Conservation (phyloP, 352 stramenopile genomes). For the Globisporangium viniferum region DNA sequence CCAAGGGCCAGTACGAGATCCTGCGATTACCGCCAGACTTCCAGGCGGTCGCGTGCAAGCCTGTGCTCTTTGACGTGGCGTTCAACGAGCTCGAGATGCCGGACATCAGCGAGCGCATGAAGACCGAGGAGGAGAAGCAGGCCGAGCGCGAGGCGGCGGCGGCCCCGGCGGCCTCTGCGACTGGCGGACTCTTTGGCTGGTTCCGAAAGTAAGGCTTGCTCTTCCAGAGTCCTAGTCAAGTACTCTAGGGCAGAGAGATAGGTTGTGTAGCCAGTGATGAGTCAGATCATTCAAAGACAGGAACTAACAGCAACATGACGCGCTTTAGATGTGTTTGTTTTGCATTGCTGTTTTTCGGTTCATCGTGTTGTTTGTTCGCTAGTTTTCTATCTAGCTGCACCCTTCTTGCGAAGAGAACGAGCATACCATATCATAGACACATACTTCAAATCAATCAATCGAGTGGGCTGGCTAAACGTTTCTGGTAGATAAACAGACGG, state of each 20-base stretch:
- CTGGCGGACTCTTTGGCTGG: constrained; percentile 69
- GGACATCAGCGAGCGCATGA: constrained; percentile 69
- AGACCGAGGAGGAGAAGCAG: constrained; percentile 72
- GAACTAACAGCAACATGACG: background rate
- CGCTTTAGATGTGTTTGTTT: constrained; percentile 11
- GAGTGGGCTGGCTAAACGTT: background rate
- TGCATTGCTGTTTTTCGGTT: background rate
- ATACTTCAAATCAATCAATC: background rate
- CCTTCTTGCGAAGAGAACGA: background rate
- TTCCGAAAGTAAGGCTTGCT: constrained; percentile 56
- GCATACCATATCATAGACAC: background rate
- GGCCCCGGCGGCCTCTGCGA: constrained; percentile 23
- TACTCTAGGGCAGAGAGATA: background rate
- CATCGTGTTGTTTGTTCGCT: background rate
- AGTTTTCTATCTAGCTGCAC: background rate
- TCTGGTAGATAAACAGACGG: too few relatives aligned
- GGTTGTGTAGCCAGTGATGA: background rate
- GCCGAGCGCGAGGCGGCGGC: constrained; percentile 38
- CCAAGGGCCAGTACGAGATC: constrained; percentile 57
- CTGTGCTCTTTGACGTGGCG: constrained; percentile 78
- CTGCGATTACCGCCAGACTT: constrained; percentile 66
- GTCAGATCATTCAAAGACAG: background rate
- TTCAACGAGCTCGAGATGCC: constrained; percentile 83
- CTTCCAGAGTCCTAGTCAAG: background rate
- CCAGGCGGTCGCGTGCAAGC: constrained; percentile 65